These are phyloP conservation scores for Nyctanthes arbortristis DNA, from an alignment of 257 asterid genomes.

Conservation along the genomic window DNA sequence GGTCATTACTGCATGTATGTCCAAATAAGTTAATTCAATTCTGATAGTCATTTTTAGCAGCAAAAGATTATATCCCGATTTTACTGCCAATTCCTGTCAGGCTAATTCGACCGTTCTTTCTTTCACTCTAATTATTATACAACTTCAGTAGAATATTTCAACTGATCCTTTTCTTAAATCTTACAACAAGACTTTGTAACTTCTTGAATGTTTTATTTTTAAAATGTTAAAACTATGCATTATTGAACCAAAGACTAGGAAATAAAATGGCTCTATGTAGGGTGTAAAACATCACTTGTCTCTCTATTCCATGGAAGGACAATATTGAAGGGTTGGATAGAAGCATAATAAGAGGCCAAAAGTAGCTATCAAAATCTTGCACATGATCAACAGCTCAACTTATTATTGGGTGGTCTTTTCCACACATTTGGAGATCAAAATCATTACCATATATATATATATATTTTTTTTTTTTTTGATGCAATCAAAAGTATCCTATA, in stretches of 20 bases:
- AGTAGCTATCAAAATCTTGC: constrained; percentile 10
- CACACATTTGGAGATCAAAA: constrained; percentile 26
- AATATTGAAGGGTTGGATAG: constrained; percentile 18
- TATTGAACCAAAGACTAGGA: constrained; percentile 1
- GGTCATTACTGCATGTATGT: no score
- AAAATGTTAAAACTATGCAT: neutral
- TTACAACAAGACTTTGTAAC: neutral
- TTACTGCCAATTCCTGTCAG: no score
- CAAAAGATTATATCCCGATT: no score
- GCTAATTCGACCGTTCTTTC: no score
- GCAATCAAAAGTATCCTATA: neutral
- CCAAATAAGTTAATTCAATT: no score
- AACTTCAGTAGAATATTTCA: no score
- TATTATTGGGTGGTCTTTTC: constrained; percentile 25
- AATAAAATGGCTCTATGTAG: constrained; percentile 35
- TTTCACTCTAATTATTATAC: no score
- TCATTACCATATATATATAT: constrained; percentile 18
- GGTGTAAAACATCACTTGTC: constrained; percentile 42
- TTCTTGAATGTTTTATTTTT: neutral
- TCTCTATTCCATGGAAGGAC: constrained; percentile 54
- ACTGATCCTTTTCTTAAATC: neutral
- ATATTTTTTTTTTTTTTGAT: neutral
- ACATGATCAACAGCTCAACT: constrained; percentile 23
- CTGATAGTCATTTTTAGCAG: no score
- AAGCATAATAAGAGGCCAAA: constrained; percentile 30